Evolutionary conservation across 306 rosid genomes (phyloP), one percentile per base, ranked within the genome.

Genomic region (Pterocarpus macrocarpus): DNA sequence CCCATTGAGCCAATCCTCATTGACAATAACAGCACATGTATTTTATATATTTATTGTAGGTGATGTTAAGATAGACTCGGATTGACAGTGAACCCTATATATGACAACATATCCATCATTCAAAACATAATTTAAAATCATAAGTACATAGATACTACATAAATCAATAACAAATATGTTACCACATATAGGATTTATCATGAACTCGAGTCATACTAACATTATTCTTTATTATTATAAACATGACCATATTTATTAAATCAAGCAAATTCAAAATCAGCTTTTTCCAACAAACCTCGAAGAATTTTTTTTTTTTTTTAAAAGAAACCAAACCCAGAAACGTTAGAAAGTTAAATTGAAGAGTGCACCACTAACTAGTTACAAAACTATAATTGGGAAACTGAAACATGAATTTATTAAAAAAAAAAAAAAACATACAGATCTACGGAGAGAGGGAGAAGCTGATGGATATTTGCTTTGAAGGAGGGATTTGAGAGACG

Each of bases 371-470:
- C 17, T 41, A 64, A 61, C 78, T 67, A 55, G 28, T 15, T 14
- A 76, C 45, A 33, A 9, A 52, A 69, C 33, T 7, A 28, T 5
- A 81, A 71, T 11, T 33, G 73, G 30, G 28, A 43, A 78, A 50
- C 0, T 45, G 4, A 12, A 43, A 64, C 62, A 13, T 8, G 50
- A 44, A 47, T 47, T 47, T 3, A 9, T 13, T 56, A 7, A 8
- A 50, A 52, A 36, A 47, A 28, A 66, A 38, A 63, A 59, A 32
- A 58, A 69, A 34, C 82, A n/a, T 53, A 93, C 97, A 68, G 82
- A 87, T 87, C 89, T 86, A 52, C 90, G 94, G 14, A 95, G 88
- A 17, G 92, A 64, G 0, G 87, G 92, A 13, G 98, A 90, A 68
- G 97, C 92, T n/a, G 92, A 83, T 22, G 88, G 79, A 45, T 87